Base-by-base conservation (phyloP, 2,329 filamentous ascomycete species). In the Calonectria leucothoes region DNA sequence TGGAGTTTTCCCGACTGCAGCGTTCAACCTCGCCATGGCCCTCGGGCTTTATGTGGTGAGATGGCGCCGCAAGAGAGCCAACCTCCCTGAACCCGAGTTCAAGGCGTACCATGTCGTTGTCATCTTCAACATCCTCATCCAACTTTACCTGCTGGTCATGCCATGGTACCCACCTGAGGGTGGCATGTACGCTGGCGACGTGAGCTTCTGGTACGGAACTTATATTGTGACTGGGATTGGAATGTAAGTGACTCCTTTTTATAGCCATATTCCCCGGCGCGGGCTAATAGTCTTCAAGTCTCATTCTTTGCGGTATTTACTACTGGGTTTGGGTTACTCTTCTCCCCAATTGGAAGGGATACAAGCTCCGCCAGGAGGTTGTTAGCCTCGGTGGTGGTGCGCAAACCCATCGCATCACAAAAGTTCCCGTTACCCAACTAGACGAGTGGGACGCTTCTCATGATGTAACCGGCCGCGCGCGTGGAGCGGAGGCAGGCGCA, bases 201-300 rank as follows among this genome's bases (percentile, higher is more conserved):
- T 93, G 4, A 91, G 88, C 64, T 94, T 94, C 82, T 94, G 91
- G 90, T 94, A 94, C 75, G 92, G 61, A 33, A 71, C 69, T 12
- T 71, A 71, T 17, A 55, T 59, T 23, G 63, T 71, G 17, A 66
- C 63, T 25, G 69, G 69, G 20, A 57, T 71, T 6, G 69, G 63
- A 37, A 71, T 71, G 69, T 66, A 33, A 71, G 69, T 35, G 10
- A 17, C 2, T 25, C 7, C 25, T 20, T 20, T 15, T 51, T 4
- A 31, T 27, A 20, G 11, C 29, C 20, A 2, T 10, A 20, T 29
- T 35, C 14, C 12, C 23, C 7, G 11, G 20, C 14, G 6, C 20
- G 15, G 23, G 2, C 57, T 65, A 51, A 70, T 27, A 17, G n/a
- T 31, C 17, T 49, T 35, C 11, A 17, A 70, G 67, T 35, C 67